Base-by-base conservation (phyloP, 2,329 filamentous ascomycete genomes). In the Teratosphaeria destructans region DNA sequence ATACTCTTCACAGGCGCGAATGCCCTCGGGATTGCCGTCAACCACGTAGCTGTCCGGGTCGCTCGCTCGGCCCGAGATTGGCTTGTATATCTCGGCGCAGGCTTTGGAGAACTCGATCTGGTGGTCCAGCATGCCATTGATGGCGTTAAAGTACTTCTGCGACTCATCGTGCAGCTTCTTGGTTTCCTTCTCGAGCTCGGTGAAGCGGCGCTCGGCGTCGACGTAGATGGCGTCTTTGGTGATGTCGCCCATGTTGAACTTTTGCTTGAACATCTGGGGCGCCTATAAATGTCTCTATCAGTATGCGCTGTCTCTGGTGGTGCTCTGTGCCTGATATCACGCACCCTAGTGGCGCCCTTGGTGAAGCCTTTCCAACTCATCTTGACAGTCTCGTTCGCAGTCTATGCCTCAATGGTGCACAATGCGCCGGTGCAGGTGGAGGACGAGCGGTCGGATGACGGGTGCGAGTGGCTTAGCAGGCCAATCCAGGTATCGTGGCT, bases 341-440 rank as follows among this genome's bases (percentile, higher is more conserved):
- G 74, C 82, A 93, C 93, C 78, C 94, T 85, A 64, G 85, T 84
- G 72, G 96, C 80, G 79, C 88, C 88, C 82, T 96, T 97, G 74
- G 88, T 86, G 71, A 99, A 90, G 71, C 94, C 94, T 78, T 94
- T 95, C 82, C 96, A 92, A 84, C 92, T 96, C 94, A 99, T 97
- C 72, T 68, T 73, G 65, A 54, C 65, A 62, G 5, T 56, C 14
- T 26, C 3, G 16, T 1, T 27, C 34, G 39, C 43, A 19, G 43
- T 49, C 43, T 49, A 49, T 23, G 43, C 43, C n/a, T n/a, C 16
- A 6, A n/a, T 49, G 16, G 43, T 49, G 8, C n/a, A 5, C 43
- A 49, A 49, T 49, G 43, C 43, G 43, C 43, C 23, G 43, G 19
- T 49, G 43, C n/a, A 23, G n/a, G 37, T 39, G 16, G 11, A 10